Percentiles rank a stretch among this genome's conserved stretches.
Conservation (phyloP, 208 protist species). For the Leptomonas pyrrhocoris region DNA sequence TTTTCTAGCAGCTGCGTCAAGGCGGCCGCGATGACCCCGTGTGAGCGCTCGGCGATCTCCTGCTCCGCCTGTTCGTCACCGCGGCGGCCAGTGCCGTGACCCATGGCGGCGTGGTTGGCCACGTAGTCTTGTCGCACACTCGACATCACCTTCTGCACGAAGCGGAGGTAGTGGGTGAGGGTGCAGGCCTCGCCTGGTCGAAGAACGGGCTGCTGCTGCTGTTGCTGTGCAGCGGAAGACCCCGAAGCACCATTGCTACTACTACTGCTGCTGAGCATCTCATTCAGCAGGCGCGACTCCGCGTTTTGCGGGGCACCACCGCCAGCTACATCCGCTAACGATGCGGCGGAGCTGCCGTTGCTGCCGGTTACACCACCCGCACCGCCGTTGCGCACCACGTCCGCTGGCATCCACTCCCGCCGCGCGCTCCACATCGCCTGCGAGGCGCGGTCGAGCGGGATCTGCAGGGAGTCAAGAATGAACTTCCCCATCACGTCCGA, state of each 20-base stretch:
- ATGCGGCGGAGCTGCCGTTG: constrained; percentile 6
- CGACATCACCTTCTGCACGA: constrained; percentile 64
- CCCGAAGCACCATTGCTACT: constrained; percentile 2
- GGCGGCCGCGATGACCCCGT: constrained; percentile 68
- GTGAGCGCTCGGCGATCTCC: constrained; percentile 66
- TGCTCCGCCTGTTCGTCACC: constrained; percentile 63
- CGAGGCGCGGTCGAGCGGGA: constrained; percentile 62
- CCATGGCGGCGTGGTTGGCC: constrained; percentile 26
- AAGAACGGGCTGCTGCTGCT: constrained; percentile 25
- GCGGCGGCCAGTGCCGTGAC: constrained; percentile 24
- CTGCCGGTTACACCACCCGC: background rate
- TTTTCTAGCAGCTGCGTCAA: constrained; percentile 69
- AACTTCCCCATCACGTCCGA: constrained; percentile 79
- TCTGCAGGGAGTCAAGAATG: constrained; percentile 66
- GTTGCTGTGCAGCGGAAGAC: constrained; percentile 1
- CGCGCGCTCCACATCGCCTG: constrained; percentile 43
- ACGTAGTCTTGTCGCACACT: constrained; percentile 72
- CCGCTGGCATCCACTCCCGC: constrained; percentile 29
- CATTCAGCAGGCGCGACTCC: constrained; percentile 27
- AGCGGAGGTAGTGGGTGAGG: constrained; percentile 74
- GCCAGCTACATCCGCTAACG: constrained; percentile 13
- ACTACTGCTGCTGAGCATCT: constrained; percentile 21
- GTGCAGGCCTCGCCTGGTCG: constrained; percentile 74
- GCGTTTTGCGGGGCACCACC: constrained; percentile 12
- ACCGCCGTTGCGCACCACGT: constrained; percentile 16